These are phyloP conservation scores for Calonectria montana DNA, from an alignment of 2,329 filamentous ascomycete genomes.

Conservation along the genomic window DNA sequence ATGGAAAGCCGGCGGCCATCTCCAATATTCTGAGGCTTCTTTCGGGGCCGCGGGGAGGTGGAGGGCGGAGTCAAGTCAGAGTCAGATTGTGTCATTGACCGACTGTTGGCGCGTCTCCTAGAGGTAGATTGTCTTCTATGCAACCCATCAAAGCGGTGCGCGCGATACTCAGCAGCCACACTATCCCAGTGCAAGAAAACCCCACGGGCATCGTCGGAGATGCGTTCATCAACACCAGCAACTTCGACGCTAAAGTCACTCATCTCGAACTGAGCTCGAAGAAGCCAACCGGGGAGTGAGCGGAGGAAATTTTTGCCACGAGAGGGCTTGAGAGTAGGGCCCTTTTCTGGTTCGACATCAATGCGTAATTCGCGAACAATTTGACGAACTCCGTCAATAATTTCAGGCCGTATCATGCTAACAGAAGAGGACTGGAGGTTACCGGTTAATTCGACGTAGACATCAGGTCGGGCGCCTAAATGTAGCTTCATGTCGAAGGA, in stretches of 20 bases:
- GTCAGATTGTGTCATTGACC: slow-evolving; percentile 76
- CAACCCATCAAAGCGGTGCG: slow-evolving; percentile 77
- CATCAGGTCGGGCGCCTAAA: slow-evolving; percentile 85
- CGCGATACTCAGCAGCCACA: slow-evolving; percentile 89
- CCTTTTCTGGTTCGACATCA: slow-evolving; percentile 73
- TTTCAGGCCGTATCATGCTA: slow-evolving; percentile 91
- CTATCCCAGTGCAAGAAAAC: slow-evolving; percentile 88
- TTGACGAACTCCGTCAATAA: slow-evolving; percentile 90
- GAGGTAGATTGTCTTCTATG: slow-evolving; percentile 66
- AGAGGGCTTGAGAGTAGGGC: slow-evolving; percentile 58
- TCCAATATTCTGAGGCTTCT: slow-evolving; percentile 66
- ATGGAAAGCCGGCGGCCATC: slow-evolving; percentile 87
- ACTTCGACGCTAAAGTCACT: slow-evolving; percentile 92
- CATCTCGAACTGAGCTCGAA: slow-evolving; percentile 86
- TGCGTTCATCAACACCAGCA: slow-evolving; percentile 85
- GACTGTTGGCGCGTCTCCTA: slow-evolving; percentile 80
- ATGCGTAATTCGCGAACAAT: slow-evolving; percentile 86
- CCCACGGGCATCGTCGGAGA: slow-evolving; percentile 85
- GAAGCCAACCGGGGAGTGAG: slow-evolving; percentile 83
- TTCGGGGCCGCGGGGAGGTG: slow-evolving; percentile 55
- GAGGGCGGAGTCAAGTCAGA: slow-evolving; percentile 64
- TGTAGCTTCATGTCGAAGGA: slow-evolving; percentile 88
- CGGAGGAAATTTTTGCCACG: slow-evolving; percentile 78
- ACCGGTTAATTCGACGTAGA: slow-evolving; percentile 83
- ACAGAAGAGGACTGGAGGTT: slow-evolving; percentile 88